Conservation (phyloP, 1,284 basidiomycete genomes). For the Ustilago trichophora region DNA sequence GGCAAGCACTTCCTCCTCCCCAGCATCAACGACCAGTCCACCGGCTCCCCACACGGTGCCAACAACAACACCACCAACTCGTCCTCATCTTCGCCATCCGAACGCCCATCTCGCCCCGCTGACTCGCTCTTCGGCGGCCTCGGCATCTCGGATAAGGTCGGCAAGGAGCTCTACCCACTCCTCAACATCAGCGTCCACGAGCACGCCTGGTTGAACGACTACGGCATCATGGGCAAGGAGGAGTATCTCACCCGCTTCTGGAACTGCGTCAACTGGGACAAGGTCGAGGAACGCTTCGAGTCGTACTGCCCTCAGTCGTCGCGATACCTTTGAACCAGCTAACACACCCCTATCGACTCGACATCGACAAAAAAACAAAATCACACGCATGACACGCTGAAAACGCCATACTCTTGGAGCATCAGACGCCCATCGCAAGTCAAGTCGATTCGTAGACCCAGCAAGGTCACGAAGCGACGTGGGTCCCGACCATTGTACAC, state of each 20-base stretch:
- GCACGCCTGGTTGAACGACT: slow-evolving; percentile 88
- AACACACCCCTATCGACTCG: background rate
- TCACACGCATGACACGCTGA: no score
- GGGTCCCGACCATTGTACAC: slow-evolving; percentile 24
- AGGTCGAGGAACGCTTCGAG: slow-evolving; percentile 51
- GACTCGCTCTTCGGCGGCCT: slow-evolving; percentile 34
- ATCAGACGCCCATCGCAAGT: background rate
- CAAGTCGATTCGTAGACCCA: background rate
- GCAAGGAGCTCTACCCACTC: slow-evolving; percentile 77
- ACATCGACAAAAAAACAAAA: background rate
- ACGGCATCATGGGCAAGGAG: slow-evolving; percentile 93
- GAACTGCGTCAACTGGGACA: slow-evolving; percentile 83
- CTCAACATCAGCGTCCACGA: slow-evolving; percentile 88
- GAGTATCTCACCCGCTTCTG: slow-evolving; percentile 89
- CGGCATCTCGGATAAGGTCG: slow-evolving; percentile 63
- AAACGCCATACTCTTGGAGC: no score
- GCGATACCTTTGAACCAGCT: slow-evolving; percentile 13
- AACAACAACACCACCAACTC: no score
- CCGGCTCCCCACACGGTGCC: slow-evolving; percentile 27
- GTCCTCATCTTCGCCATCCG: slow-evolving; percentile 54
- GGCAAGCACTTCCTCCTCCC: slow-evolving; percentile 48
- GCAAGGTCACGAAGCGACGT: background rate
- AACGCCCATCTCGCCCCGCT: slow-evolving; percentile 21
- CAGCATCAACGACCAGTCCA: slow-evolving; percentile 54
- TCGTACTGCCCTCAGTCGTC: slow-evolving; percentile 41